These are phyloP conservation scores for Penicillium sp. DNA, from an alignment of 2,329 filamentous ascomycete species.

Conservation along the genomic window DNA sequence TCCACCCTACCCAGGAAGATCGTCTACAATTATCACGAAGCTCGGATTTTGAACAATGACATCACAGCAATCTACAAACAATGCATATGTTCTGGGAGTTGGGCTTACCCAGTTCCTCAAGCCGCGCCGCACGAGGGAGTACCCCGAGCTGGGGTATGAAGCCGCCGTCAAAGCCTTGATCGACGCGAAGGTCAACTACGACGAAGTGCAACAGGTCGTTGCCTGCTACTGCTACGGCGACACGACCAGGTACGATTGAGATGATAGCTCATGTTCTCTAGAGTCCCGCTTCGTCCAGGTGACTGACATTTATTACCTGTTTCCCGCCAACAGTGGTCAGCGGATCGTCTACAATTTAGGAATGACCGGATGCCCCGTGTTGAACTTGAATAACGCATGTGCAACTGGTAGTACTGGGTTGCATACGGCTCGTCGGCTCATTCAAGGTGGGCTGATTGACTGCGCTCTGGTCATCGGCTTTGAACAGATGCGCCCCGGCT, in stretches of 20 bases:
- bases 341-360: conserved; percentile 47
- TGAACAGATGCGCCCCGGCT: conserved; percentile 95
- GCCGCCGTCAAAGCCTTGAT: conserved; percentile 83
- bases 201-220: conserved; percentile 89
- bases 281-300: not conserved
- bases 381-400: conserved; percentile 99
- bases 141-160: conserved; percentile 79
- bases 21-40: not conserved
- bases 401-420: conserved; percentile 88
- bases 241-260: conserved; percentile 56
- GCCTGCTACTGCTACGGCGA: conserved; percentile 98
- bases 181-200: conserved; percentile 80
- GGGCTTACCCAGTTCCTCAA: conserved; percentile 99
- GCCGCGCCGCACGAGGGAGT: conserved; percentile 88
- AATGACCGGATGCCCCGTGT: conserved; percentile 93
- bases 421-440: conserved; percentile 75
- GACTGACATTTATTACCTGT: not conserved
- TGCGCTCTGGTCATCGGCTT: conserved; percentile 91
- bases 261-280: not conserved
- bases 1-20: too few species aligned
- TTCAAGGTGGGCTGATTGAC: conserved; percentile 79
- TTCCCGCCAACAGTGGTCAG: conserved; percentile 43
- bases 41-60: not conserved
- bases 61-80: not conserved
- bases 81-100: conserved; percentile 86